Base-by-base conservation (phyloP, 768 basidiomycete species). In the Mycena pura region DNA sequence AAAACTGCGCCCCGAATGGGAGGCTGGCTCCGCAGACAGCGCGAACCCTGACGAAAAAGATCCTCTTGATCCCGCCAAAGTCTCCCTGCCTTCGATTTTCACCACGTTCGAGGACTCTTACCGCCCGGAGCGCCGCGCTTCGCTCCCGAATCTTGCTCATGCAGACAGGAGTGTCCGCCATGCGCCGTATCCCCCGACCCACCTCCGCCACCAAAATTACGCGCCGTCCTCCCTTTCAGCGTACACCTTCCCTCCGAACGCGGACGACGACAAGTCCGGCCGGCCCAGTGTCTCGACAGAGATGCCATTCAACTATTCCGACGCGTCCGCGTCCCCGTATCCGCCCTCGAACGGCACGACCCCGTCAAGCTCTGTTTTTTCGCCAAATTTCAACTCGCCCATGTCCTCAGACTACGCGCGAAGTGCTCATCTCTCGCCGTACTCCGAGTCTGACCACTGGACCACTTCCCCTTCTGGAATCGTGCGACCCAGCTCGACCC, bases 81-180 rank as follows among this genome's bases (percentile, higher is more conserved):
- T 91, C 57, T 86, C 88, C 75, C 80, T 92, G 17, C 90, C 90
- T 17, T 89, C 89, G 69, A 89, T 91, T 66, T 90, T 89, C 65
- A 84, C 86, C 29, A 81, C 85, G 28, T 87, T 91, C 62, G 86
- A 87, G 71, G 88, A 88, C 71, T 78, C 80, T 24, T 79, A 80
- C 75, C 83, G 82, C 59, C 76, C 75, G 66, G 86, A 88, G 53
- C 85, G 90, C 55, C 85, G 89, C 43, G 78, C 86, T 4, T 89
- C 89, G 3, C 79, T 91, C 21, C 88, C 89, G 2, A 84, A 80
- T 48, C 78, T 89, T 43, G 76, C n/a, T n/a, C n/a, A 80, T 70
- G 79, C 85, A 19, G 86, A 88, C 53, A 71, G 74, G 63, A 83
- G 85, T 69, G 74, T 82, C 68, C 79, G 87, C 43, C 80, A 84